phyloP scores from a whole-genome alignment of 176 grass and related monocot species.

The Echinochloa phyllopogon region DNA sequence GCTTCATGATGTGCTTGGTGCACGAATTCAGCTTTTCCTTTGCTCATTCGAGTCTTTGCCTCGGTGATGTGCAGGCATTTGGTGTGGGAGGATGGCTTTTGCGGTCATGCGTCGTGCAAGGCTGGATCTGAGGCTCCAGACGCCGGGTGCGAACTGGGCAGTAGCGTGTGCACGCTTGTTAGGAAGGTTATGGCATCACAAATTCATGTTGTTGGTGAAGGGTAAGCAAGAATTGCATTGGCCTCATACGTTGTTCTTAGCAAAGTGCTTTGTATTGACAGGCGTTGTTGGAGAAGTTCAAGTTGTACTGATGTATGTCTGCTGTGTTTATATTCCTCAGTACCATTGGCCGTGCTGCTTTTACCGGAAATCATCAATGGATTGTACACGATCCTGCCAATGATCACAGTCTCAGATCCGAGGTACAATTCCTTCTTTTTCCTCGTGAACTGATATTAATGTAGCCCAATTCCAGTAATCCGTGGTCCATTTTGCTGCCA shows the following conservation, averaged over 20 bases:
- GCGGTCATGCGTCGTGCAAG: conserved; percentile 46
- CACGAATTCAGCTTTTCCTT: conserved; percentile 12
- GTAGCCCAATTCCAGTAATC: conserved; percentile 39
- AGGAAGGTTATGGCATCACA: conserved; percentile 67
- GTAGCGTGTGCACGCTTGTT: conserved; percentile 53
- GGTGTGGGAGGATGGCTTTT: conserved; percentile 86
- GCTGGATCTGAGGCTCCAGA: conserved; percentile 51
- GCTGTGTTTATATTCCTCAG: conserved; percentile 49
- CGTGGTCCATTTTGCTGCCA: conserved; percentile 54
- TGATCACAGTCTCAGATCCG: conserved; percentile 48
- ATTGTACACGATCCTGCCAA: conserved; percentile 53
- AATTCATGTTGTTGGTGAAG: conserved; percentile 71
- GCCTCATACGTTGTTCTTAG: background rate
- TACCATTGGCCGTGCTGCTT: conserved; percentile 66
- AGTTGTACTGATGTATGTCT: conserved; percentile 30
- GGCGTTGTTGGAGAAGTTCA: background rate
- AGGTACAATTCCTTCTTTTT: conserved; percentile 57
- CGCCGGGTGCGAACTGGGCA: conserved; percentile 33
- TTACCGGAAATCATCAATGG: conserved; percentile 74
- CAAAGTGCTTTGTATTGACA: background rate
- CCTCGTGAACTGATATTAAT: conserved; percentile 47
- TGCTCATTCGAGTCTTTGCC: conserved; percentile 20
- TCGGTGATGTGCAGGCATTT: conserved; percentile 68
- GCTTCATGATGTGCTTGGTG: conserved; percentile 13
- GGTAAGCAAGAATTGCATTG: conserved; percentile 49